These are phyloP conservation scores for Strobilomyces dryophilus DNA, from an alignment of 768 basidiomycete genomes.

Conservation along the genomic window DNA sequence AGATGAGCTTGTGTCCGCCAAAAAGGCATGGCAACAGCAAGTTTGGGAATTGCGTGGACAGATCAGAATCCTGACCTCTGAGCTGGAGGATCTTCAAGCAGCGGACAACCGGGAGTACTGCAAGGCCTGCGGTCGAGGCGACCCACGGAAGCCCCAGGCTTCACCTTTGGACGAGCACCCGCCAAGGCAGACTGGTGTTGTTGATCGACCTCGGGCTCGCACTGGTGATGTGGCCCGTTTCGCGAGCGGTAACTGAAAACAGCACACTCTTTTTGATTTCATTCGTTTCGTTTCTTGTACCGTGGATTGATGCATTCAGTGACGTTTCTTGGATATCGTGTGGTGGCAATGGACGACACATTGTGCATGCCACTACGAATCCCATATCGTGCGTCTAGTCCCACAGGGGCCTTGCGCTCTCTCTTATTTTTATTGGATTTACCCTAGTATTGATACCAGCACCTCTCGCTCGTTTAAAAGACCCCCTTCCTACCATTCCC, in stretches of 20 bases:
- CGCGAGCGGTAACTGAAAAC: slow-evolving; percentile 38
- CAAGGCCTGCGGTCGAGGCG: slow-evolving; percentile 56
- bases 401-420: slow-evolving; percentile 2
- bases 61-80: slow-evolving; percentile 64
- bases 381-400: slow-evolving; percentile 13
- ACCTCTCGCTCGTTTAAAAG: slow-evolving; percentile 19
- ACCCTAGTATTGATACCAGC: slow-evolving; percentile 24
- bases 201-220: slow-evolving; percentile 62
- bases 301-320: slow-evolving; percentile 13
- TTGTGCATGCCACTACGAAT: slow-evolving; percentile 10
- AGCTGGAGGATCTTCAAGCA: slow-evolving; percentile 55
- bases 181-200: slow-evolving; percentile 35
- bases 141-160: slow-evolving; percentile 6
- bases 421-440: slow-evolving; percentile 27
- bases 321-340: slow-evolving; percentile 15
- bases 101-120: slow-evolving; percentile 46
- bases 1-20: slow-evolving; percentile 54
- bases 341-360: slow-evolving; percentile 4
- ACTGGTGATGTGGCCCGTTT: slow-evolving; percentile 66
- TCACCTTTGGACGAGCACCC: slow-evolving; percentile 17
- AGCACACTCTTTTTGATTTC: slow-evolving; percentile 7
- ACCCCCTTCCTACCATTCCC: neutral
- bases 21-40: slow-evolving; percentile 66
- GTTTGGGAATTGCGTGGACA: slow-evolving; percentile 75
- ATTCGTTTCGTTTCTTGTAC: slow-evolving; percentile 9